Conservation (phyloP, 2,329 filamentous ascomycete species). For the Neospermospora avenae region DNA sequence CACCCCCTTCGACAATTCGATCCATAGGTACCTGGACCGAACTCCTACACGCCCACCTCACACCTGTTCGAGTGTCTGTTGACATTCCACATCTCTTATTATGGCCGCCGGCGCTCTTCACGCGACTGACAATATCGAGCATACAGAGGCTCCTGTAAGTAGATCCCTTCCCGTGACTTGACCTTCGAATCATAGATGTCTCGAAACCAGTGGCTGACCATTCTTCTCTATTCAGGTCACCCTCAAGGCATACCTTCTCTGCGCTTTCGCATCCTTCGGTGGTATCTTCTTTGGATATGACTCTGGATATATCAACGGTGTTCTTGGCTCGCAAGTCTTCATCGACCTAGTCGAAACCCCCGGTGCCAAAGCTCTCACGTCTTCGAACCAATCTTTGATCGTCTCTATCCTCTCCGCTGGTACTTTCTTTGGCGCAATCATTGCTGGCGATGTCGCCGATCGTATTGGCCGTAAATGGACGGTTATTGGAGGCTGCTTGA, state of each 20-base stretch:
- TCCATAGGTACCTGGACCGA: neutral
- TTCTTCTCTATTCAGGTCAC: constrained; percentile 41
- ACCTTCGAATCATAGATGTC: neutral
- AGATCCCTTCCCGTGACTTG: too few relatives aligned
- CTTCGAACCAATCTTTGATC: constrained; percentile 52
- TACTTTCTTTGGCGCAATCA: constrained; percentile 77
- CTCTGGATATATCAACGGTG: constrained; percentile 70
- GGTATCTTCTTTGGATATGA: constrained; percentile 61
- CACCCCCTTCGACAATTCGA: neutral
- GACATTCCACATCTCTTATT: neutral
- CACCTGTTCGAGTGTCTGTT: neutral
- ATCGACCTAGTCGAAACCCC: constrained; percentile 20
- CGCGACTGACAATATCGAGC: constrained; percentile 47
- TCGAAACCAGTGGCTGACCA: neutral
- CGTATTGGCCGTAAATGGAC: constrained; percentile 69
- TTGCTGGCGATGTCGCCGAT: constrained; percentile 75
- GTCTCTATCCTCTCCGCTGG: constrained; percentile 61
- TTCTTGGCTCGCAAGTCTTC: constrained; percentile 47
- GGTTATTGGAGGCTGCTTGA: constrained; percentile 57
- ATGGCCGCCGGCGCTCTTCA: constrained; percentile 7
- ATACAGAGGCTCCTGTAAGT: constrained; percentile 57
- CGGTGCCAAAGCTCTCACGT: constrained; percentile 55
- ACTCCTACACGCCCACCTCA: neutral
- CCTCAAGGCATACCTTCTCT: constrained; percentile 64
- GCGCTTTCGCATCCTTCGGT: constrained; percentile 66